Evolutionary conservation across 805 yeast genomes (phyloP).

Genomic region (Blastobotrys muscicola): DNA sequence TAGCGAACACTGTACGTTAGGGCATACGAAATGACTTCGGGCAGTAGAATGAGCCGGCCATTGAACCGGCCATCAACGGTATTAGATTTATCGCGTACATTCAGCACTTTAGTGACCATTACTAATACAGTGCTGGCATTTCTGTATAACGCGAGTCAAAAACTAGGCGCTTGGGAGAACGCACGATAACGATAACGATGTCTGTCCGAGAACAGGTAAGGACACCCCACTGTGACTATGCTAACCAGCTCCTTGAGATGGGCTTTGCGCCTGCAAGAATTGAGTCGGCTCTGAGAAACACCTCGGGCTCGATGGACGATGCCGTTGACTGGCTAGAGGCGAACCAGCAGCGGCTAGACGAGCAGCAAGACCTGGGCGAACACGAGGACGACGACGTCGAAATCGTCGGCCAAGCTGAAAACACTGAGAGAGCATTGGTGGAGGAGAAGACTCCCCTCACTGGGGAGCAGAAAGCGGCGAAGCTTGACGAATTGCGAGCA

Average conservation of each 20-base stretch:
- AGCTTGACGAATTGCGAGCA: constrained; percentile 22
- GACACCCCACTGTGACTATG: neutral
- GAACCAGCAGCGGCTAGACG: constrained; percentile 18
- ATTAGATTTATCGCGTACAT: too few relatives aligned
- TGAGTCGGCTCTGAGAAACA: constrained; percentile 22
- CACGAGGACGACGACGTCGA: constrained; percentile 1
- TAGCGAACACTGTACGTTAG: neutral
- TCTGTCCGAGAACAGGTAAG: constrained; percentile 1
- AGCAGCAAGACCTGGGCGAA: constrained; percentile 12
- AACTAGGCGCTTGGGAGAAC: too few relatives aligned
- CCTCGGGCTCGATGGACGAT: constrained; percentile 19
- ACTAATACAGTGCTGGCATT: too few relatives aligned
- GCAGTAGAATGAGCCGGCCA: too few relatives aligned
- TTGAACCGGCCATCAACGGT: too few relatives aligned
- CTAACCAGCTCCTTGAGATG: constrained; percentile 21
- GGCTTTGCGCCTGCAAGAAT: constrained; percentile 26
- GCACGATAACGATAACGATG: neutral
- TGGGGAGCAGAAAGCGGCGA: constrained; percentile 23
- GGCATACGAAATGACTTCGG: too few relatives aligned
- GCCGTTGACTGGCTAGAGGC: constrained; percentile 27
- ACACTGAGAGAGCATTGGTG: neutral
- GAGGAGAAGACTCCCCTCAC: constrained; percentile 13
- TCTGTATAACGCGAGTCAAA: too few relatives aligned
- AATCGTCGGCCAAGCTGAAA: neutral
- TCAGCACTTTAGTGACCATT: too few relatives aligned